Evolutionary conservation across 805 yeast species (phyloP).

Genomic region (Kluyveromyces lactis): DNA sequence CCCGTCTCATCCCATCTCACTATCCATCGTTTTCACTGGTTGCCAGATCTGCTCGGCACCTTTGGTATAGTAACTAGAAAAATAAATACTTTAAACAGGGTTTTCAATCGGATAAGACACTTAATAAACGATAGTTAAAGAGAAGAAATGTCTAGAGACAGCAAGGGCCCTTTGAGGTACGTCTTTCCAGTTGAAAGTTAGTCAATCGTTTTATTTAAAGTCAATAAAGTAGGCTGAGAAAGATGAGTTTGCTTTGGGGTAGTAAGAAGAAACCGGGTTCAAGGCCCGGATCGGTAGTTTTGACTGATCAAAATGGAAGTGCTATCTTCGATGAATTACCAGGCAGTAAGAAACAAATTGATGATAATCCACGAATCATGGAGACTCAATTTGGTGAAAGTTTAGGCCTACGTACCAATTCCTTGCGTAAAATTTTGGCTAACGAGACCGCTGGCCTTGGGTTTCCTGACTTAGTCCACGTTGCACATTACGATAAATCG

Average conservation of each 20-base stretch:
- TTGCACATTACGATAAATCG: constrained; percentile 37
- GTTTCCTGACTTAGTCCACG: constrained; percentile 56
- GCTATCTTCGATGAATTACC: not conserved
- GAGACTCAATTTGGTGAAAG: constrained; percentile 27
- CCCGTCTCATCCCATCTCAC: no score
- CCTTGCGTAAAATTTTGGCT: constrained; percentile 12
- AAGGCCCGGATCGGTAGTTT: not conserved
- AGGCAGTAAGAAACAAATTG: not conserved
- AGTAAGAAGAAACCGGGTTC: constrained; percentile 6
- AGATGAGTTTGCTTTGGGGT: constrained; percentile 7
- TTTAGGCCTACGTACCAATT: constrained; percentile 19
- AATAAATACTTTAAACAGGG: no score
- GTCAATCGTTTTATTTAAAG: no score
- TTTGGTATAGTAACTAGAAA: no score
- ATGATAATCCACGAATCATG: constrained; percentile 17
- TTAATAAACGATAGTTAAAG: no score
- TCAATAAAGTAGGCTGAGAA: no score
- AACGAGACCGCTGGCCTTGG: constrained; percentile 42
- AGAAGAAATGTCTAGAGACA: no score
- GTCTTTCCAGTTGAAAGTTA: no score
- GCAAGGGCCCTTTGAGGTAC: no score
- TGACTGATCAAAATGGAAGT: constrained; percentile 1
- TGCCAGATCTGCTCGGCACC: no score
- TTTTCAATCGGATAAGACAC: no score
- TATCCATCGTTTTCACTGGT: no score